A percentile compares a stretch with the other conserved stretches of the same genome.
These are phyloP conservation scores for Dioscorea zingiberensis DNA, from an alignment of 106 monocot species.

Conservation along the genomic window DNA sequence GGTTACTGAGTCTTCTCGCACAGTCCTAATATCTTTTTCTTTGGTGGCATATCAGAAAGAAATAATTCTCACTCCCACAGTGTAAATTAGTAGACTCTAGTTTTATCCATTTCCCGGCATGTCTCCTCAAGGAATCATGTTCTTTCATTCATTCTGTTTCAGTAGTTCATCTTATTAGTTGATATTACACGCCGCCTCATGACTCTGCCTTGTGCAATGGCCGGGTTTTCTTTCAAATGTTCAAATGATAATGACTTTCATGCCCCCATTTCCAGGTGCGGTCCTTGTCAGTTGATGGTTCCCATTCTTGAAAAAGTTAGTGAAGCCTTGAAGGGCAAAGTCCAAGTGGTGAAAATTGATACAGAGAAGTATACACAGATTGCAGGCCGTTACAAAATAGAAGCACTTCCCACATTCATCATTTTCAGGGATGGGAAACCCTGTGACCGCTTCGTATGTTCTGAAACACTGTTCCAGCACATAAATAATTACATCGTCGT, in stretches of 20 bases:
- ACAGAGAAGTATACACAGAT: conserved; percentile 82
- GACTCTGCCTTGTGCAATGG: too few species aligned
- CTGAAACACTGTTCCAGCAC: background rate
- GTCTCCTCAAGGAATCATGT: conserved; percentile 2
- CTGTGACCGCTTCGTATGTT: conserved; percentile 87
- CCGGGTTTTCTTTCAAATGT: too few species aligned
- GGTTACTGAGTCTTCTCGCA: too few species aligned
- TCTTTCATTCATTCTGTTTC: background rate
- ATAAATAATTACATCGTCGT: background rate
- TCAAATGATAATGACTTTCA: too few species aligned
- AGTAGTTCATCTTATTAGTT: too few species aligned
- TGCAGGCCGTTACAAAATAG: conserved; percentile 60
- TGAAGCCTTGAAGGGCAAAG: conserved; percentile 51
- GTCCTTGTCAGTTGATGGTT: conserved; percentile 94
- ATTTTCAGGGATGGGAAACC: conserved; percentile 86
- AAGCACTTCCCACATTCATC: conserved; percentile 90
- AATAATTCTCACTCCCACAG: too few species aligned
- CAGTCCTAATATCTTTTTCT: too few species aligned
- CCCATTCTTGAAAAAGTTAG: conserved; percentile 77
- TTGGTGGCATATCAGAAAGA: too few species aligned
- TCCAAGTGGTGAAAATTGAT: conserved; percentile 84
- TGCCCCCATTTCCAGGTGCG: conserved; percentile 51
- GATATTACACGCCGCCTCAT: too few species aligned
- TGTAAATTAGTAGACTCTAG: too few species aligned
- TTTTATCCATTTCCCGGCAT: too few species aligned